Conservation (phyloP, 257 asterid genomes). For the Solanum appendiculatum region DNA sequence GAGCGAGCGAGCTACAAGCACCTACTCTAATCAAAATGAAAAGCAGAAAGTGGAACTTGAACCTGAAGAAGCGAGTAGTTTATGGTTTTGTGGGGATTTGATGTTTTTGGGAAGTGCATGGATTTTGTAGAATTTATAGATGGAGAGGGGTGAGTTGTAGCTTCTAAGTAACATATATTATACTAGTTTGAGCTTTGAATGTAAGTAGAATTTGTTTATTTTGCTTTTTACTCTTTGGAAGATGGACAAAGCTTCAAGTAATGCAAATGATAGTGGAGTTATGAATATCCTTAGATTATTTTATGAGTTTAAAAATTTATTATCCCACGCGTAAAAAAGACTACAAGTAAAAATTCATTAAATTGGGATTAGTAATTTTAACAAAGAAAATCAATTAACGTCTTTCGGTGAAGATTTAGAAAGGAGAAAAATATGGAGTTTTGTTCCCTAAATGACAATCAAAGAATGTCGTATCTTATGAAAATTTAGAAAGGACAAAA, state of each 20-base stretch:
- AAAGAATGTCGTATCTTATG: not conserved
- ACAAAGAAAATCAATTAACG: not conserved
- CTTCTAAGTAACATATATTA: slow-evolving; percentile 22
- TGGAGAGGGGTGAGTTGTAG: not conserved
- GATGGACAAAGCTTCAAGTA: not conserved
- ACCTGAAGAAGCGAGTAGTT: not conserved
- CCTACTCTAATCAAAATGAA: not conserved
- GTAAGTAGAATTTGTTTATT: slow-evolving; percentile 1
- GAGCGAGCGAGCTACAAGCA: not conserved
- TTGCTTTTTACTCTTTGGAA: slow-evolving; percentile 6
- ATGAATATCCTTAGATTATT: not conserved
- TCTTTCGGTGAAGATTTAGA: not conserved
- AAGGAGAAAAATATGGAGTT: not conserved
- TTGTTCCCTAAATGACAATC: not conserved
- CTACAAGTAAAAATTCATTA: not conserved
- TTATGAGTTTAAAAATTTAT: too few species aligned
- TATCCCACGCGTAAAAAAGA: not conserved
- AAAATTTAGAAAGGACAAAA: too few species aligned
- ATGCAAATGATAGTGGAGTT: not conserved
- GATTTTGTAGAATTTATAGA: not conserved
- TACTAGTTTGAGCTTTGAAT: slow-evolving; percentile 3
- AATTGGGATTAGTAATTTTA: not conserved
- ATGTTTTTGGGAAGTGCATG: not conserved
- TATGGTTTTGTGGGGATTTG: not conserved
- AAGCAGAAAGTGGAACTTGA: not conserved